A percentile compares a stretch with the other conserved stretches of the same genome.
phyloP scores from a whole-genome alignment of 1,284 basidiomycete species.

The Cutaneotrichosporon sp. region DNA sequence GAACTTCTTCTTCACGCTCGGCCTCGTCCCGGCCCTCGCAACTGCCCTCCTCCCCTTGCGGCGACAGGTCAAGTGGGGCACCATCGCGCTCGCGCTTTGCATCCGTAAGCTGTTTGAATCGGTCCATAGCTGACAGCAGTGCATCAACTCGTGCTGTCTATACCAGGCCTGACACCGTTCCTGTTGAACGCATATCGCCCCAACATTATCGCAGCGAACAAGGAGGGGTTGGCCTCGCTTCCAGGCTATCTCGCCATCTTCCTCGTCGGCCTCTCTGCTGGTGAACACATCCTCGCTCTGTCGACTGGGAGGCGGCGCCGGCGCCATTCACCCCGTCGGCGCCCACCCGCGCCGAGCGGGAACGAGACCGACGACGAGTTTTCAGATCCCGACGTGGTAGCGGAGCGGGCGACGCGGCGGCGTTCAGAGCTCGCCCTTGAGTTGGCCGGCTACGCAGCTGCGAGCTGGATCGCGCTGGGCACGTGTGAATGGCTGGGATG shows the following conservation, averaged over 20 bases:
- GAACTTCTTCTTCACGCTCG: slow-evolving; percentile 98
- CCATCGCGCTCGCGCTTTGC: slow-evolving; percentile 55
- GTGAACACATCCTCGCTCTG: slow-evolving; percentile 72
- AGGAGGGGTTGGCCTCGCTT: slow-evolving; percentile 82
- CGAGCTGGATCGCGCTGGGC: slow-evolving; percentile 69
- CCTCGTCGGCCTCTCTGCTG: slow-evolving; percentile 74
- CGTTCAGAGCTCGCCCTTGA: slow-evolving; percentile 63
- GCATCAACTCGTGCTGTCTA: slow-evolving; percentile 64
- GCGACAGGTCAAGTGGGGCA: slow-evolving; percentile 56
- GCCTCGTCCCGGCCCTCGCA: slow-evolving; percentile 70
- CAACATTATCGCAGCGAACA: slow-evolving; percentile 72
- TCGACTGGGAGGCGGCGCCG: slow-evolving; percentile 23
- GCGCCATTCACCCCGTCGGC: slow-evolving; percentile 1
- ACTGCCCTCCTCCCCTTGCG: slow-evolving; percentile 65
- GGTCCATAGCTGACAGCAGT: slow-evolving; percentile 47
- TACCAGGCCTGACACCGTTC: slow-evolving; percentile 58
- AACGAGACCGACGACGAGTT: slow-evolving; percentile 7
- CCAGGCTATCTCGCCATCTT: slow-evolving; percentile 86
- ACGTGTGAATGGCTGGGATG: slow-evolving; percentile 38
- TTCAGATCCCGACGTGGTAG: neutral
- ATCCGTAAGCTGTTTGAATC: neutral
- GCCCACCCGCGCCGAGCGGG: neutral
- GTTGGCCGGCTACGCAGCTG: slow-evolving; percentile 65
- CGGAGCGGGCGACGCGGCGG: slow-evolving; percentile 54
- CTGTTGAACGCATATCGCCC: slow-evolving; percentile 61